phyloP scores from a whole-genome alignment of 495 filamentous ascomycete species.

The Lindgomyces ingoldianus region DNA sequence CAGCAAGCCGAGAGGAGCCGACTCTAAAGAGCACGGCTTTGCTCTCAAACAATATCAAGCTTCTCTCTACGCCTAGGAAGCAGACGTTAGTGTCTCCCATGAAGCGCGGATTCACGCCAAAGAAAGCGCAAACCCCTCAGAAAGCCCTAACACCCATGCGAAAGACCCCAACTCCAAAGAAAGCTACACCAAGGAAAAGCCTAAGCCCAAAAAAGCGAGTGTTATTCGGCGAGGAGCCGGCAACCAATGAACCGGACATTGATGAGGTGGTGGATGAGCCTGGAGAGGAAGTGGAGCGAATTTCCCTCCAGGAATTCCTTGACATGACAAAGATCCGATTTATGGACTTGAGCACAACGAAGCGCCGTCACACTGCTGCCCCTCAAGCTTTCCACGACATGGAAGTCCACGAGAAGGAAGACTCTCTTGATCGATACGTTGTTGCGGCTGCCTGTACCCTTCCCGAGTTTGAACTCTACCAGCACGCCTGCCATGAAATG shows the following conservation, averaged over 20 bases:
- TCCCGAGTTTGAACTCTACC: constrained; percentile 89
- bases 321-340: constrained; percentile 95
- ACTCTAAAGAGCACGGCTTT: constrained; percentile 32
- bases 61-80: constrained; percentile 44
- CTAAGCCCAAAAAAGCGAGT: constrained; percentile 30
- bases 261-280: constrained; percentile 8
- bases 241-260: constrained; percentile 2
- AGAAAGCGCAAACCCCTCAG: constrained; percentile 43
- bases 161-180: constrained; percentile 32
- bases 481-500: constrained; percentile 90
- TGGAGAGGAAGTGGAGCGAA: constrained; percentile 54
- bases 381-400: constrained; percentile 52
- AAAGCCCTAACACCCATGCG: constrained; percentile 31
- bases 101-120: constrained; percentile 35
- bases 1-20: constrained; percentile 11
- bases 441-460: constrained; percentile 87
- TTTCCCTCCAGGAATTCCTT: constrained; percentile 88
- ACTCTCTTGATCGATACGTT: constrained; percentile 70
- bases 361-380: constrained; percentile 79
- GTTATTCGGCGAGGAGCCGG: constrained; percentile 27
- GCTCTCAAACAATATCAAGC: constrained; percentile 43
- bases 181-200: constrained; percentile 32
- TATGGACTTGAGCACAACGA: constrained; percentile 92
- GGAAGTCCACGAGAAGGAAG: constrained; percentile 42
- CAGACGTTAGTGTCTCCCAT: constrained; percentile 33